Base-by-base conservation (phyloP, 257 asterid genomes). In the Solanum gracilifrons region DNA sequence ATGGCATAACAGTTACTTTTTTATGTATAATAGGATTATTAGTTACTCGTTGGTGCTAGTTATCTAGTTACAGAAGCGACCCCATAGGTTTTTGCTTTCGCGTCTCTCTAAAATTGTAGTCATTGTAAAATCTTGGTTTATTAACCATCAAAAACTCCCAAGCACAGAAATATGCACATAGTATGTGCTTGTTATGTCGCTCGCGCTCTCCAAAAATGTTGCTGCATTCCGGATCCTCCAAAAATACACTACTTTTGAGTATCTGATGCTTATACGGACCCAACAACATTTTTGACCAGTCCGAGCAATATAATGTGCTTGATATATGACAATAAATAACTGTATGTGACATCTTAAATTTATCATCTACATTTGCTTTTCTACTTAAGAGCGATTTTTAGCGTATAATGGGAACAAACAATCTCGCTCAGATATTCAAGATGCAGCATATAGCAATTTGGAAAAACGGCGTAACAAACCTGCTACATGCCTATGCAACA, bases 401-500 rank as follows among this genome's bases (percentile, higher is more conserved):
- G 66, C 68, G 27, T 82, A 46, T 48, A 82, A 80, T 1, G 21
- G 85, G 55, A 80, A 27, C 64, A 80, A 25, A 6, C 23, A 29
- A 5, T 79, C 85, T 80, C 62, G 1, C 13, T 43, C 21, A 13
- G 36, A 35, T 82, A 82, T 31, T 68, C 29, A 46, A 51, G 48
- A 66, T 71, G 29, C 27, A 62, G 31, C 66, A 33, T 62, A 86
- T 62, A 27, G 13, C 72, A 89, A 60, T 62, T 21, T 36, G 41
- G 18, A 46, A 62, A 68, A 69, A 75, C 69, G 87, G 32, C 8
- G 31, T 11, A 82, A 93, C 91, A 41, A 51, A 90, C 98, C 96
- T 96, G 99, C 98, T 46, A 90, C 94, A 85, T 95, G 96, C 92
- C 97, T 95, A 72, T 87, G 95, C 89, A 96, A 95, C 94, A 87